Conservation (phyloP, 2,329 filamentous ascomycete genomes). For the Colletotrichum sp. region DNA sequence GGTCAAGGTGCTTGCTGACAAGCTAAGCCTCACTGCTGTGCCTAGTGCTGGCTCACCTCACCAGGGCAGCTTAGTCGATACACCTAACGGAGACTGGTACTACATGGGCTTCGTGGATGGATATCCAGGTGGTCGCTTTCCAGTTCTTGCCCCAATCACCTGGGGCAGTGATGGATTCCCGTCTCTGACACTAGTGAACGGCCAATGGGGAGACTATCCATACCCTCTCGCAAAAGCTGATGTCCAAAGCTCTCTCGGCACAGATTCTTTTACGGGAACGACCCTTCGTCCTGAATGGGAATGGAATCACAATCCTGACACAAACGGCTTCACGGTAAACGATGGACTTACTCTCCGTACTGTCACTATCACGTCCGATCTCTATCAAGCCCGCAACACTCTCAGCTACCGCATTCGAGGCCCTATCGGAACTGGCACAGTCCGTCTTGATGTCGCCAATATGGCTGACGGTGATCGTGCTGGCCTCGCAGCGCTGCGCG, state of each 20-base stretch:
- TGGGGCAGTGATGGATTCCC: slow-evolving; percentile 53
- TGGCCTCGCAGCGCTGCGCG: slow-evolving; percentile 56
- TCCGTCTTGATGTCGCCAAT: slow-evolving; percentile 49
- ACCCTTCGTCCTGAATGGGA: slow-evolving; percentile 54
- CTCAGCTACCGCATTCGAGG: slow-evolving; percentile 50
- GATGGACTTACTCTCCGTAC: slow-evolving; percentile 45
- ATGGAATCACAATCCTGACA: slow-evolving; percentile 66
- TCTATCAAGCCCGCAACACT: slow-evolving; percentile 50
- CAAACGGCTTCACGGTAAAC: slow-evolving; percentile 46
- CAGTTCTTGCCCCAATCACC: slow-evolving; percentile 58
- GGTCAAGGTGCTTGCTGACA: slow-evolving; percentile 41
- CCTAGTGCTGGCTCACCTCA: slow-evolving; percentile 49
- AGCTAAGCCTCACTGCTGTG: slow-evolving; percentile 27
- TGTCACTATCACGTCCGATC: slow-evolving; percentile 54
- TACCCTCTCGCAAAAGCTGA: slow-evolving; percentile 26
- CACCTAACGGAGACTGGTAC: slow-evolving; percentile 58
- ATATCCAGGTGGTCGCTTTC: slow-evolving; percentile 61
- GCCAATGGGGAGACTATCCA: slow-evolving; percentile 49
- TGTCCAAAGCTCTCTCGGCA: slow-evolving; percentile 1
- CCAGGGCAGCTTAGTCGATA: slow-evolving; percentile 61
- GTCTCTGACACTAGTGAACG: slow-evolving; percentile 39
- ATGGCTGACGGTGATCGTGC: slow-evolving; percentile 56
- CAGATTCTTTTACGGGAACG: slow-evolving; percentile 28
- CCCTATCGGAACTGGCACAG: slow-evolving; percentile 50
- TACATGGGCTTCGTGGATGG: slow-evolving; percentile 61